Conservation (phyloP, 345 rosid species). For the Moricandia moricandioides region DNA sequence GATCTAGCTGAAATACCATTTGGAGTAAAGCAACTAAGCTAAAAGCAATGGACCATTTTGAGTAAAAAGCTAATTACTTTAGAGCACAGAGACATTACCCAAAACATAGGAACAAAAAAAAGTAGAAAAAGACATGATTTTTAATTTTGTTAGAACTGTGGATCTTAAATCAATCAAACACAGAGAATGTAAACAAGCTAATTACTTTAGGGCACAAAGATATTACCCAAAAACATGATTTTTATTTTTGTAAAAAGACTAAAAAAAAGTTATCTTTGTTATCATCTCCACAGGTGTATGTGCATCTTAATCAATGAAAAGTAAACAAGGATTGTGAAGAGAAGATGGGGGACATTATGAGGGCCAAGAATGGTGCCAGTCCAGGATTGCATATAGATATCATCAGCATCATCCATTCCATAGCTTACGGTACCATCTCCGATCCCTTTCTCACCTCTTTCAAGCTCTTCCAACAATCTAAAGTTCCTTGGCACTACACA, state of each 20-base stretch:
- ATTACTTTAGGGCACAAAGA: background rate
- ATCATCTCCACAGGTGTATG: background rate
- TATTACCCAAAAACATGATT: background rate
- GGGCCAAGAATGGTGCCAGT: conserved; percentile 89
- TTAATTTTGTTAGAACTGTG: background rate
- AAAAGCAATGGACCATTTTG: background rate
- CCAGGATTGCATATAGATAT: conserved; percentile 90
- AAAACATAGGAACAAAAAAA: background rate
- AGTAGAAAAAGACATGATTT: conserved; percentile 5
- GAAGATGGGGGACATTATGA: conserved; percentile 50
- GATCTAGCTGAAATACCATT: background rate
- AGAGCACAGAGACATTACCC: background rate
- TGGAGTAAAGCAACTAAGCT: background rate
- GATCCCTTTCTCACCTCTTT: conserved; percentile 88
- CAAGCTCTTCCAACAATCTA: conserved; percentile 89
- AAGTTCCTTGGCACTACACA: conserved; percentile 70
- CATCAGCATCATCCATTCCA: conserved; percentile 94
- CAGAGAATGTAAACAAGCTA: background rate
- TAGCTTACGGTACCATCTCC: conserved; percentile 93
- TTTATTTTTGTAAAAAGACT: background rate
- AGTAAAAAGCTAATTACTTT: conserved; percentile 3
- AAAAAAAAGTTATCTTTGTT: background rate
- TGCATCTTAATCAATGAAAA: background rate
- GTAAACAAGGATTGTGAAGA: background rate
- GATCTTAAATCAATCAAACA: background rate